Percentiles rank a stretch among this genome's conserved stretches.
These are phyloP conservation scores for Cercospora nicotianae DNA, from an alignment of 2,329 filamentous ascomycete species.

Conservation along the genomic window DNA sequence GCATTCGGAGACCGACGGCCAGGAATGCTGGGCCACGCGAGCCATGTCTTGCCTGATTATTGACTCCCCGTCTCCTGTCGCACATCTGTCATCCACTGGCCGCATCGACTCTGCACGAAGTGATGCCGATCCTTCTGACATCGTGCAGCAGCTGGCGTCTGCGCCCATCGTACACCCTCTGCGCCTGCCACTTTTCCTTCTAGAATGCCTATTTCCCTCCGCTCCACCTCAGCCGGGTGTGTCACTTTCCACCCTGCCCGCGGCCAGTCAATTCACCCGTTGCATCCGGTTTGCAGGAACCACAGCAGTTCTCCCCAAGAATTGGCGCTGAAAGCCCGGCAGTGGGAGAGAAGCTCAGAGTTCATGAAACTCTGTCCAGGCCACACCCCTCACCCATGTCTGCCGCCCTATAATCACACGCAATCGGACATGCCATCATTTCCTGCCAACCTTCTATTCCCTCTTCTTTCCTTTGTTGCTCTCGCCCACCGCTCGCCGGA, in stretches of 20 bases:
- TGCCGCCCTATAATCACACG: background rate
- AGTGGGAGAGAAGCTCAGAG: conserved; percentile 1
- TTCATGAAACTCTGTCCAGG: conserved; percentile 8
- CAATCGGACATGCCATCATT: conserved; percentile 11
- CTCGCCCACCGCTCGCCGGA: background rate
- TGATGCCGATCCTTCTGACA: background rate
- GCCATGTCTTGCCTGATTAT: background rate
- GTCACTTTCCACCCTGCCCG: background rate
- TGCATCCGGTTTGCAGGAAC: conserved; percentile 8
- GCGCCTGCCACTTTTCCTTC: background rate
- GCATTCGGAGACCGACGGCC: background rate
- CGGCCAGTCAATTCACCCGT: background rate
- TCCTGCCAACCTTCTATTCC: conserved; percentile 8
- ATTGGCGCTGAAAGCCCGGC: conserved; percentile 4
- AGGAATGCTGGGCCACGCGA: background rate
- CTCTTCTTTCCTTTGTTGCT: conserved; percentile 3
- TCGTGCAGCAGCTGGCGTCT: background rate
- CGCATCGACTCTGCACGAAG: background rate
- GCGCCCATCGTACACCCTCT: background rate
- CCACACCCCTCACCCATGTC: conserved; percentile 1
- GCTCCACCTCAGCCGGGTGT: background rate
- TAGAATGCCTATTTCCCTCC: background rate
- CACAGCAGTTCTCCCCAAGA: background rate
- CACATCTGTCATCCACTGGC: background rate
- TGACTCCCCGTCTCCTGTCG: conserved; percentile 6